Base-by-base conservation (phyloP, 2,329 filamentous ascomycete species). In the Emergomyces pasteurianus region DNA sequence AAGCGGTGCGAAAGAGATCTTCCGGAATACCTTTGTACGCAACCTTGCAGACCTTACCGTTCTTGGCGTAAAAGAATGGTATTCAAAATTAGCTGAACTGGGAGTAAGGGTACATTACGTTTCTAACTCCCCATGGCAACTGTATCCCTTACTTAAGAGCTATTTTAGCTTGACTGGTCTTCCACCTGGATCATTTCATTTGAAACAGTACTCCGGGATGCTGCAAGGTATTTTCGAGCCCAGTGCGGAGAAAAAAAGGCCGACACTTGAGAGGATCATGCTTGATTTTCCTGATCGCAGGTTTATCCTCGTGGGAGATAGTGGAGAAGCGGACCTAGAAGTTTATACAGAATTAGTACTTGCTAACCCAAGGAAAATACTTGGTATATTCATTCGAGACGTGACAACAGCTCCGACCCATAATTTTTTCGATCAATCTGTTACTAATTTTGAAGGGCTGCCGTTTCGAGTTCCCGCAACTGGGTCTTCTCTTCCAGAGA, bases 41-140 rank as follows among this genome's bases (percentile, higher is more conserved):
- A 90, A 96, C 52, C 78, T 97, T 0, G 80, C 77, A 2, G 90
- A 92, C 63, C 79, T 97, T 53, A 90, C 86, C 0, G 85, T 99
- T 26, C 87, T 91, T 18, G 94, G 94, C 1, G 92, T 97, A 23
- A 83, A 80, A 61, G 90, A 95, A 64, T 97, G 94, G 92, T 99
- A 97, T 71, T 84, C 80, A 42, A 80, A 80, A 23, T 81, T 99
- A 75, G 82, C 88, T 46, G 80, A 85, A 23, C 84, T 92, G 77
- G 91, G 92, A 21, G 92, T 97, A 28, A 84, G 86, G 67, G 82
- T 99, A 58, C 95, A 99, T 71, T 99, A 99, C 73, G 95, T 96
- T 65, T 99, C 94, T n/a, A 99, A 99, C 74, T 95, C 92, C 58
- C 94, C 94, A 0, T 99, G 95, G 95, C 95, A 99, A 72, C 81